These are phyloP conservation scores for Starmerella kuoi DNA, from an alignment of 805 yeast genomes.

Conservation along the genomic window DNA sequence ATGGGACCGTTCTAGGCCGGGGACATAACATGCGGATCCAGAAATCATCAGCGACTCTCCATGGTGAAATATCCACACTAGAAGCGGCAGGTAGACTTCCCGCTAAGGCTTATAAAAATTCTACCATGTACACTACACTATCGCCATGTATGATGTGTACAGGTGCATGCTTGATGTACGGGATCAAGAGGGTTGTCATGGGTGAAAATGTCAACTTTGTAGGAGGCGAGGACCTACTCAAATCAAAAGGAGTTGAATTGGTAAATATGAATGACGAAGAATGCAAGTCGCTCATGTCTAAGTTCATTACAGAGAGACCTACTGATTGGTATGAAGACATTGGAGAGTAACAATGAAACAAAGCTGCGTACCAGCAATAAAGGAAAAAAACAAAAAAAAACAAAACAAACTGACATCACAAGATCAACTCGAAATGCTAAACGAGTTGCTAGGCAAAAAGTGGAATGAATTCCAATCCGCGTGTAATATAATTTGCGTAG, in stretches of 20 bases:
- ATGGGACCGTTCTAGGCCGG: constrained; percentile 69
- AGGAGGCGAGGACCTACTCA: constrained; percentile 73
- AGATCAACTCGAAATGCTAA: too few relatives aligned
- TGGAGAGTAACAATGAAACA: constrained; percentile 21
- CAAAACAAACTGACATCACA: too few relatives aligned
- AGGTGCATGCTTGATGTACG: constrained; percentile 84
- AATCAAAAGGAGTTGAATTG: constrained; percentile 46
- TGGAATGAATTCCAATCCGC: too few relatives aligned
- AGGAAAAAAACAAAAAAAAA: too few relatives aligned
- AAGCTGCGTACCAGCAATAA: too few relatives aligned
- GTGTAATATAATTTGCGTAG: too few relatives aligned
- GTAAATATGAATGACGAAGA: constrained; percentile 27
- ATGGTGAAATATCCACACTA: constrained; percentile 82
- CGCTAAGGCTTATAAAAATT: constrained; percentile 63
- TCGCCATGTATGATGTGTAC: constrained; percentile 95
- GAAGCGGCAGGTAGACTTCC: constrained; percentile 85
- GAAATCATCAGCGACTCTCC: constrained; percentile 69
- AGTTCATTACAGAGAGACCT: constrained; percentile 51
- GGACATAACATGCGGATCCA: constrained; percentile 91
- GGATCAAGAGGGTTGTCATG: constrained; percentile 71
- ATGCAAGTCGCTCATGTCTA: constrained; percentile 51
- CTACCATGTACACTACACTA: constrained; percentile 84
- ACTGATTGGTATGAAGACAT: constrained; percentile 32
- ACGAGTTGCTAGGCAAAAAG: too few relatives aligned
- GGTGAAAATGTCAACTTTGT: constrained; percentile 77